Evolutionary conservation across 2,329 filamentous ascomycete species (phyloP).

Genomic region (Sclerotinia nivalis): DNA sequence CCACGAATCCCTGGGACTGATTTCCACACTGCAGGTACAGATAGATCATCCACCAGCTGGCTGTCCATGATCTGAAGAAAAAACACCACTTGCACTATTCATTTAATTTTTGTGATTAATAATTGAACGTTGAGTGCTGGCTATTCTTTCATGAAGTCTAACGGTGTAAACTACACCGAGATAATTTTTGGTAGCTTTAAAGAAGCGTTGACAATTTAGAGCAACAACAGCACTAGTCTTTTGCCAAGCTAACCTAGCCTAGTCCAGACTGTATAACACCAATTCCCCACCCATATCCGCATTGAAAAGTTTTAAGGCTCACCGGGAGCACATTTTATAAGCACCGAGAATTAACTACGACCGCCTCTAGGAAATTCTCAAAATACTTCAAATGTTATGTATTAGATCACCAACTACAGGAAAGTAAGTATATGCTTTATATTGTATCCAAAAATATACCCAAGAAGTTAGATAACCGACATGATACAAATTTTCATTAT

Average conservation of each 20-base stretch:
- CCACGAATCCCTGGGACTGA: neutral
- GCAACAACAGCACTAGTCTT: neutral
- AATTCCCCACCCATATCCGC: neutral
- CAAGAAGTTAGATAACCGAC: neutral
- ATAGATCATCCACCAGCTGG: neutral
- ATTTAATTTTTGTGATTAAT: neutral
- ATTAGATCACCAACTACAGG: rapidly evolving
- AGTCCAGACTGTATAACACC: neutral
- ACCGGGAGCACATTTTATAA: neutral
- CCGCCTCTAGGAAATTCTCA: neutral
- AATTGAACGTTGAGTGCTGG: neutral
- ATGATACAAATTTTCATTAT: neutral
- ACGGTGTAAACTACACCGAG: too few species aligned
- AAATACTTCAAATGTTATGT: neutral
- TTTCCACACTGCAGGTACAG: neutral
- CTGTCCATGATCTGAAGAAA: neutral
- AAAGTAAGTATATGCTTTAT: neutral
- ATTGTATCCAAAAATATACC: neutral
- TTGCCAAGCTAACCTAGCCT: neutral
- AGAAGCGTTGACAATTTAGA: too few species aligned
- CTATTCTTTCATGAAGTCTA: neutral
- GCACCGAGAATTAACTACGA: too few species aligned
- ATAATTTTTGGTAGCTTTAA: too few species aligned
- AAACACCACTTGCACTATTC: neutral
- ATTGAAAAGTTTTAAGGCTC: neutral